Conservation (phyloP, 352 stramenopile genomes). For the Phytophthora crassamura region DNA sequence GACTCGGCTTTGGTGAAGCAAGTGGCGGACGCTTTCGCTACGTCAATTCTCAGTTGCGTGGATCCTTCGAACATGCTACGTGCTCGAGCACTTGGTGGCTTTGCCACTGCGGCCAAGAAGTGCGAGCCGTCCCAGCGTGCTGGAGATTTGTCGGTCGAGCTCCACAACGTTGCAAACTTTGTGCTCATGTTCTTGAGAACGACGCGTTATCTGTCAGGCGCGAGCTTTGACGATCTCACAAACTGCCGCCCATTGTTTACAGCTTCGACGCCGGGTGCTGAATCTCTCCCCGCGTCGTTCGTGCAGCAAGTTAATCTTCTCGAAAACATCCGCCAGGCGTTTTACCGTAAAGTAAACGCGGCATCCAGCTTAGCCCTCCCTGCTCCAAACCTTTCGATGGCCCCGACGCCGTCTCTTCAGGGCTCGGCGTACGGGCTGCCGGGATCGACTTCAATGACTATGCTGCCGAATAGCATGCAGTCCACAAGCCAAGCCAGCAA, state of each 20-base stretch:
- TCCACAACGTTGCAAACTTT: conserved; percentile 82
- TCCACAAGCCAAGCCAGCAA: conserved; percentile 16
- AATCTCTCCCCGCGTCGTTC: conserved; percentile 74
- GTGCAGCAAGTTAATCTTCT: conserved; percentile 74
- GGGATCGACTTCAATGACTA: conserved; percentile 10
- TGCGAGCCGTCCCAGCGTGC: conserved; percentile 53
- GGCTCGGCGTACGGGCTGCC: conserved; percentile 20
- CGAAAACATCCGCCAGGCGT: conserved; percentile 66
- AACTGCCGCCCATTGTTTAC: conserved; percentile 64
- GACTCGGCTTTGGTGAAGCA: conserved; percentile 74
- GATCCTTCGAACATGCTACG: conserved; percentile 68
- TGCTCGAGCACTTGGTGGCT: conserved; percentile 56
- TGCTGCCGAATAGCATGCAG: conserved; percentile 14
- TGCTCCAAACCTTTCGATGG: conserved; percentile 13
- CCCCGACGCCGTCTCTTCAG: conserved; percentile 29
- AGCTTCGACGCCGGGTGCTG: conserved; percentile 45
- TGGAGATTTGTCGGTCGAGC: conserved; percentile 62
- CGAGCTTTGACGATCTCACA: conserved; percentile 69
- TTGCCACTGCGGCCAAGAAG: conserved; percentile 60
- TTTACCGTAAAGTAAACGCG: conserved; percentile 35
- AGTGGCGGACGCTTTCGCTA: conserved; percentile 78
- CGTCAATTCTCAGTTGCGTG: conserved; percentile 77
- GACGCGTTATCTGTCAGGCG: conserved; percentile 61
- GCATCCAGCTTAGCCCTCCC: conserved; percentile 5
- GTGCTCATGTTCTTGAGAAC: conserved; percentile 76